Evolutionary conservation across 1,284 basidiomycete species (phyloP), one percentile per base, ranked within the genome.

Genomic region (Agroathelia rolfsii): DNA sequence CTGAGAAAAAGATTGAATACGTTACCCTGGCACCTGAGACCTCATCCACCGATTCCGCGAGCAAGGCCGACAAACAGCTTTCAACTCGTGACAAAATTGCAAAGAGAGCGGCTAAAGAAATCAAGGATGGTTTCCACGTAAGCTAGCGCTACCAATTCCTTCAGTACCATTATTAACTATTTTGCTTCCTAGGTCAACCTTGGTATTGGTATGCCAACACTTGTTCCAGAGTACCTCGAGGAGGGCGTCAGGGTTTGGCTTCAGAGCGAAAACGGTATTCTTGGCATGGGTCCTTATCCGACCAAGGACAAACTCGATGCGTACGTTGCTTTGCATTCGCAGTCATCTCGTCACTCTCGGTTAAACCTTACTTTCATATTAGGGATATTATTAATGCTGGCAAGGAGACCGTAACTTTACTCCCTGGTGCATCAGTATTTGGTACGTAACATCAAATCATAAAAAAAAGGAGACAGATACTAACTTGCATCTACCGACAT

Each of bases 201-300:
- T 34, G 86, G 81, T 35, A 81, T 82, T 41, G 90, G 90, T 20
- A 95, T 95, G 78, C 90, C 92, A n/a, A 94, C 87, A 15, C 70
- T 95, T 9, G 86, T 92, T 11, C 87, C 90, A 6, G 76, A 87
- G 53, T 83, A 84, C 59, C 55, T 92, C 33, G 72, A 74, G 28
- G 68, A 76, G 30, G 83, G 76, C 32, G 77, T 87, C n/a, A 74
- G 73, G 34, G 87, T 95, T 23, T 92, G 87, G 84, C 54, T 93
- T 48, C 92, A 96, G 57, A 89, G 85, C 48, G 90, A 96, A 67
- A 96, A 96, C 49, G 90, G 90, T 38, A 84, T 95, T 41, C 66
- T 96, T 42, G 90, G 89, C 29, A 90, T 95, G 87, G 92, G 92
- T 2, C 89, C 90, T 25, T 94, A 92, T 55, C 92, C 92, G 11